These are phyloP conservation scores for Suaeda aralocaspica DNA, from an alignment of 148 eudicot genomes.

Conservation along the genomic window DNA sequence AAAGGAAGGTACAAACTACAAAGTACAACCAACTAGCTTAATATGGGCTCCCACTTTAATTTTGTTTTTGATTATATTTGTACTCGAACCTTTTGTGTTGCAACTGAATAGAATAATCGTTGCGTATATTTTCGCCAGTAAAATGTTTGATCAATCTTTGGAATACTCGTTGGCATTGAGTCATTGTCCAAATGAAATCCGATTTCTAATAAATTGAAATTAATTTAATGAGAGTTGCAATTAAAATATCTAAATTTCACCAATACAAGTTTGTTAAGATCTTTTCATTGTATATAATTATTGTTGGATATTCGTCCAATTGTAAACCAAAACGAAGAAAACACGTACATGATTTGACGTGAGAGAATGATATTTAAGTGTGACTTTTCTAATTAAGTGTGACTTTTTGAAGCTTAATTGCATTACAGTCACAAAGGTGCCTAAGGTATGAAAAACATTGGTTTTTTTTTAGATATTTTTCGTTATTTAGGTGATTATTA, in stretches of 20 bases:
- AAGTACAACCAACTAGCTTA: not conserved
- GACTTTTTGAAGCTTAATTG: not conserved
- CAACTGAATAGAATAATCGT: constrained; percentile 9
- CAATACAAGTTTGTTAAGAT: constrained; percentile 7
- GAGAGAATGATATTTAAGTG: not conserved
- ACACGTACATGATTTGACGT: not conserved
- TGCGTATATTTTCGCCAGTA: constrained; percentile 11
- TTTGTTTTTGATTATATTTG: not conserved
- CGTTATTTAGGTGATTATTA: not conserved
- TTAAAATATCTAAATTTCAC: not conserved
- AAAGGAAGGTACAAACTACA: constrained; percentile 1
- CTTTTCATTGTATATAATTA: constrained; percentile 12
- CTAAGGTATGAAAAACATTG: not conserved
- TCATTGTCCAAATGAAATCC: constrained; percentile 22
- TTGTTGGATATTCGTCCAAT: constrained; percentile 10
- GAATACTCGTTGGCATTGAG: constrained; percentile 19
- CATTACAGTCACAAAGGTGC: constrained; percentile 3
- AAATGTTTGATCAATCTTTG: constrained; percentile 4
- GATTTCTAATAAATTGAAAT: not conserved
- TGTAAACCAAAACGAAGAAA: not conserved
- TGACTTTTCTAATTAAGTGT: not conserved
- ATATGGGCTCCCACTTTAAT: constrained; percentile 9
- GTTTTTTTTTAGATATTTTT: not conserved
- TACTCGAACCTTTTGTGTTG: not conserved
- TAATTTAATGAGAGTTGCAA: not conserved